A percentile compares a stretch with the other conserved stretches of the same genome.
Evolutionary conservation across 176 grass and related monocot genomes (phyloP).

Genomic region (Aegilops bicornis): DNA sequence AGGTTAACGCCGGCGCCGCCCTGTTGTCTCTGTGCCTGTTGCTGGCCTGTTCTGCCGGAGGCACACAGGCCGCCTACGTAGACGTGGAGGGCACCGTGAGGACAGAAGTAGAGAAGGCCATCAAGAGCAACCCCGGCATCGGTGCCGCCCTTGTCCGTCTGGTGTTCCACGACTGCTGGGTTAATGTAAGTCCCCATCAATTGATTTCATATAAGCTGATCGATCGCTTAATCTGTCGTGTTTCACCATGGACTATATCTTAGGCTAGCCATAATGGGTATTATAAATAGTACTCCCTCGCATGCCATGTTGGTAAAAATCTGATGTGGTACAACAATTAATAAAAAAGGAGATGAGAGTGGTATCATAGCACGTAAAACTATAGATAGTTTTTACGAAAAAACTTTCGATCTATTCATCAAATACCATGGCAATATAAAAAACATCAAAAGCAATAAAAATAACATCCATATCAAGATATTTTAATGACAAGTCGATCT

Average conservation of each 20-base stretch:
- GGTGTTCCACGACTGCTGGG: constrained; percentile 59
- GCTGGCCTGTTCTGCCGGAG: neutral
- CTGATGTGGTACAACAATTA: no score
- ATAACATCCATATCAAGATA: neutral
- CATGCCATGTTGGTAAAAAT: no score
- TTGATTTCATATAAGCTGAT: neutral
- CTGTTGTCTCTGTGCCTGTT: neutral
- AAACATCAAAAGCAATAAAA: no score
- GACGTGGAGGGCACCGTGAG: constrained; percentile 20
- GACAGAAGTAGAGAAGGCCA: constrained; percentile 15
- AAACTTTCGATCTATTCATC: no score
- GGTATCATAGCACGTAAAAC: no score
- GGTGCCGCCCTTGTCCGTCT: constrained; percentile 50
- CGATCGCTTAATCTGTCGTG: no score
- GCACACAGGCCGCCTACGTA: neutral
- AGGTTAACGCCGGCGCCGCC: neutral
- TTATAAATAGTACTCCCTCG: no score
- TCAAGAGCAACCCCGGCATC: constrained; percentile 10
- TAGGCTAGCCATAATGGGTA: no score
- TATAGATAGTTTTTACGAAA: no score
- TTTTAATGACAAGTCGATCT: neutral
- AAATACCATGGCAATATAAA: no score
- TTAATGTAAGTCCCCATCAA: constrained; percentile 9
- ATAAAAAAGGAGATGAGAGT: no score
- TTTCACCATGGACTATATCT: no score